A percentile compares a stretch with the other conserved stretches of the same genome.
Conservation (phyloP, 768 basidiomycete species). For the Pleurotus ostreatus region DNA sequence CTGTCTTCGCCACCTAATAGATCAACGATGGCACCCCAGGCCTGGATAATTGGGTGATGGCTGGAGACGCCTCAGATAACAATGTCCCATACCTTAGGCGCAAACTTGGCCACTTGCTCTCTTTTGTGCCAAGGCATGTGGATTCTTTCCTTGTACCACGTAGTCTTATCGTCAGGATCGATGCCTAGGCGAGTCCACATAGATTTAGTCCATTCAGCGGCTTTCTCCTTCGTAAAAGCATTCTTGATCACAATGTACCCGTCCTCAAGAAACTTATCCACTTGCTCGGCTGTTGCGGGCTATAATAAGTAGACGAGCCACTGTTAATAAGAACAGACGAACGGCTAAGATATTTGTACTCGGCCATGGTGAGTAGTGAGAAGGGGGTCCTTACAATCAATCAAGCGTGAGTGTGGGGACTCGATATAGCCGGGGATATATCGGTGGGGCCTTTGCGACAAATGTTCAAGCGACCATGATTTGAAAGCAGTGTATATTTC, state of each 20-base stretch:
- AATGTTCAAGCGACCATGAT: not conserved
- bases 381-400: slow-evolving; percentile 2
- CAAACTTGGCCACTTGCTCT: slow-evolving; percentile 42
- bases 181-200: slow-evolving; percentile 50
- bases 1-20: slow-evolving; percentile 58
- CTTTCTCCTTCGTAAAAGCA: slow-evolving; percentile 50
- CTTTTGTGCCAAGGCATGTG: slow-evolving; percentile 54
- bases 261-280: slow-evolving; percentile 50
- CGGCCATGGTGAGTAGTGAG: slow-evolving; percentile 18
- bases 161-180: slow-evolving; percentile 49
- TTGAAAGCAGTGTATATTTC: not conserved
- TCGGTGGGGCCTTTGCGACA: not conserved
- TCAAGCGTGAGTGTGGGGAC: not conserved
- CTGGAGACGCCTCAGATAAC: too few relatives aligned
- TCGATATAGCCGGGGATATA: slow-evolving; percentile 4
- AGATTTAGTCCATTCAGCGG: slow-evolving; percentile 44
- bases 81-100: slow-evolving; percentile 38
- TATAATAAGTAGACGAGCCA: not conserved
- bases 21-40: slow-evolving; percentile 59
- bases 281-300: slow-evolving; percentile 36
- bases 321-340: slow-evolving; percentile 11
- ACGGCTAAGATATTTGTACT: slow-evolving; percentile 35
- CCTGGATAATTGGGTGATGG: slow-evolving; percentile 22
- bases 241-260: slow-evolving; percentile 50
- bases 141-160: slow-evolving; percentile 48